Evolutionary conservation across 2,329 filamentous ascomycete species (phyloP).

Genomic region (Ciborinia camelliae): DNA sequence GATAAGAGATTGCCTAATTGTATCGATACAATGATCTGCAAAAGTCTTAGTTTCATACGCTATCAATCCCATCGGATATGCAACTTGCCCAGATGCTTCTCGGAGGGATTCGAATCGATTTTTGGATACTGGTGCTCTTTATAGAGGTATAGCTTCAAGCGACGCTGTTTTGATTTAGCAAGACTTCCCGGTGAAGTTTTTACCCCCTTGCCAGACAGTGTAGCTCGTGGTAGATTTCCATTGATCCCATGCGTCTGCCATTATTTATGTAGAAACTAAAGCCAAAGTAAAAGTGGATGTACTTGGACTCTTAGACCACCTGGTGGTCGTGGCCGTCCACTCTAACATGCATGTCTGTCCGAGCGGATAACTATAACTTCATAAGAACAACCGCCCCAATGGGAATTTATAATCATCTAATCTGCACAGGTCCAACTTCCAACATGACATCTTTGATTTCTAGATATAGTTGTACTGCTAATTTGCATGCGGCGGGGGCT

Average conservation of each 20-base stretch:
- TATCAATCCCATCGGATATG: no score
- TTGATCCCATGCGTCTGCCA: conserved; percentile 10
- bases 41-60: neutral
- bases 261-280: conserved; percentile 1
- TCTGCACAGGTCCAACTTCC: neutral
- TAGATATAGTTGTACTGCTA: neutral
- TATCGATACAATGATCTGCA: neutral
- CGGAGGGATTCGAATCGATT: neutral
- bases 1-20: neutral
- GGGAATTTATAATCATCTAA: neutral
- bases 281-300: neutral
- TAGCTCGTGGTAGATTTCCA: conserved; percentile 6
- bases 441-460: neutral
- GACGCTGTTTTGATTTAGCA: neutral
- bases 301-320: neutral
- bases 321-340: neutral
- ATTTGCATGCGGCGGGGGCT: neutral
- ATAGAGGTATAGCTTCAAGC: neutral
- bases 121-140: conserved; percentile 5
- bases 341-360: neutral
- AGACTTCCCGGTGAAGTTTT: no score
- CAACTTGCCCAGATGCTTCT: conserved; percentile 2
- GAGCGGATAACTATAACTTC: neutral
- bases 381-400: no score
- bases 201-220: neutral